Percentiles rank a stretch among this genome's conserved stretches.
These are phyloP conservation scores for Hepatocystis sp. DNA, from an alignment of 169 alveolate genomes.

Conservation along the genomic window DNA sequence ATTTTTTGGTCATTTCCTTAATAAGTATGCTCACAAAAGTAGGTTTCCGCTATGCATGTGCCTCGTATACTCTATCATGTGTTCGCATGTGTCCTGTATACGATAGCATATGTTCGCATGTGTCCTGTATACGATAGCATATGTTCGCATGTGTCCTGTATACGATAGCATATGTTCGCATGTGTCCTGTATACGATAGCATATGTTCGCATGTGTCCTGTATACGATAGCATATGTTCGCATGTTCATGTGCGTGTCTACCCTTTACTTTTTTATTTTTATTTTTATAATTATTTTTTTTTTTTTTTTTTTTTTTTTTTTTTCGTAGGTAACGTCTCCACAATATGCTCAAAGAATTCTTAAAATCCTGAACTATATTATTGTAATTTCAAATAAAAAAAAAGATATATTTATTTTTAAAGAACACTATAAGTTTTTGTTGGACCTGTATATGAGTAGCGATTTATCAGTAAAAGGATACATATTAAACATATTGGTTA, in stretches of 20 bases:
- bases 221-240: neutral
- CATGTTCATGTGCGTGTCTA: neutral
- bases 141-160: no score
- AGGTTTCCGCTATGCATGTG: no score
- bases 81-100: no score
- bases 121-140: no score
- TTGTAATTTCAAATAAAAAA: slow-evolving; percentile 46
- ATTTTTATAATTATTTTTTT: neutral
- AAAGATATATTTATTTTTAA: slow-evolving; percentile 54
- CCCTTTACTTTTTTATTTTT: neutral
- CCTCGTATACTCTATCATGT: no score
- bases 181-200: no score
- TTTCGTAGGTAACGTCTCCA: slow-evolving; percentile 20
- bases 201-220: no score
- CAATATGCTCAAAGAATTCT: slow-evolving; percentile 32
- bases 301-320: neutral
- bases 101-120: no score
- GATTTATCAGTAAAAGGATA: slow-evolving; percentile 37
- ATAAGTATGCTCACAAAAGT: slow-evolving; percentile 26
- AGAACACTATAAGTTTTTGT: slow-evolving; percentile 48
- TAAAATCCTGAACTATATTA: slow-evolving; percentile 51
- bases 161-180: no score
- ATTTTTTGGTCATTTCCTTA: slow-evolving; percentile 27
- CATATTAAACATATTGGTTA: slow-evolving; percentile 32
- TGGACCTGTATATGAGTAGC: slow-evolving; percentile 45